Conservation (phyloP, 805 yeast genomes). For the Cyberlindnera amylophila region DNA sequence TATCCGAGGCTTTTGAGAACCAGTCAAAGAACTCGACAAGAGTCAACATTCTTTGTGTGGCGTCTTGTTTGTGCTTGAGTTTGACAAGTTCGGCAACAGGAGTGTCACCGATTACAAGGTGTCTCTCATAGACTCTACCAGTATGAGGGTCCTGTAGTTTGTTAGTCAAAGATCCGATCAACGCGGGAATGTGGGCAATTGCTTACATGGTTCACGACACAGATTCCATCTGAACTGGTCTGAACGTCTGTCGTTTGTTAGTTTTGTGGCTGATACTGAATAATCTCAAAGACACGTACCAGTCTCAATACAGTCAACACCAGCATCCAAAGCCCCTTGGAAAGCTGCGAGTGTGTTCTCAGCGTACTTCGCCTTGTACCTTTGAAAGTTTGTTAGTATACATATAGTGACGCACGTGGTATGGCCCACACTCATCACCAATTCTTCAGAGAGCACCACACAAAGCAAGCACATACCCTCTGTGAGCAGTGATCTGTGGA, state of each 20-base stretch:
- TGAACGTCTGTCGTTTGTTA: slow-evolving; percentile 39
- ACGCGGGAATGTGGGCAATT: neutral
- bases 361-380: slow-evolving; percentile 36
- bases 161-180: neutral
- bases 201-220: slow-evolving; percentile 45
- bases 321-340: slow-evolving; percentile 43
- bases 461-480: slow-evolving; percentile 12
- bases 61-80: slow-evolving; percentile 32
- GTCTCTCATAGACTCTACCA: slow-evolving; percentile 43
- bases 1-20: slow-evolving; percentile 24
- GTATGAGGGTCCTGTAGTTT: slow-evolving; percentile 39
- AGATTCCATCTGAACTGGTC: slow-evolving; percentile 47
- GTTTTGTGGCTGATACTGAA: neutral
- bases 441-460: neutral
- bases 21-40: slow-evolving; percentile 38
- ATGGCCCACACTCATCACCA: too few relatives aligned
- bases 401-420: neutral
- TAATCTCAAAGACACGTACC: slow-evolving; percentile 11
- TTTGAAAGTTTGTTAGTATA: slow-evolving; percentile 7
- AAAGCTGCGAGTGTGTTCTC: slow-evolving; percentile 46
- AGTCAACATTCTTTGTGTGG: slow-evolving; percentile 38
- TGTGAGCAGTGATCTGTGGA: slow-evolving; percentile 15
- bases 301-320: slow-evolving; percentile 44
- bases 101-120: slow-evolving; percentile 35
- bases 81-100: slow-evolving; percentile 33